phyloP scores from a whole-genome alignment of 352 stramenopile species.

The Pythium aquatile region DNA sequence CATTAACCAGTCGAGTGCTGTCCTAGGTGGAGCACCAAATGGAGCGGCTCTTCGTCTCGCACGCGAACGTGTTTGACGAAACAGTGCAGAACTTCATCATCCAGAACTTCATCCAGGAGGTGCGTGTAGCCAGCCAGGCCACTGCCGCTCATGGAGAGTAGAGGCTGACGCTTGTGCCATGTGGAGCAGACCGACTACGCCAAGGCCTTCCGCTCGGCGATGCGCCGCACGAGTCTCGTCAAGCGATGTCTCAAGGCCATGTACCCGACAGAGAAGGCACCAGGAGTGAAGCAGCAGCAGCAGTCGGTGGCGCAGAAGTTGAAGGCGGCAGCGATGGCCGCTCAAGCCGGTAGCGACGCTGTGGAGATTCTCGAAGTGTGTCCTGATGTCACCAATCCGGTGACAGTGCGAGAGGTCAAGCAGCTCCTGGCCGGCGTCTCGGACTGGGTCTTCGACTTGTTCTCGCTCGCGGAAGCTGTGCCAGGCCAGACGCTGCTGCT shows the following conservation, averaged over 20 bases:
- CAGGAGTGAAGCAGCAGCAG: not conserved
- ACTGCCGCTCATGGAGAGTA: not conserved
- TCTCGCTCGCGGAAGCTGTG: slow-evolving; percentile 50
- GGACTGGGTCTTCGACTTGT: slow-evolving; percentile 72
- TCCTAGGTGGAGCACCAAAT: slow-evolving; percentile 60
- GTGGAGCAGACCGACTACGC: slow-evolving; percentile 43
- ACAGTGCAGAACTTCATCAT: slow-evolving; percentile 86
- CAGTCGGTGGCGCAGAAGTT: not conserved
- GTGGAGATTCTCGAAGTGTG: slow-evolving; percentile 39
- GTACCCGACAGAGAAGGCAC: slow-evolving; percentile 47
- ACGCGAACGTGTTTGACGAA: slow-evolving; percentile 84
- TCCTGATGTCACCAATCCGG: slow-evolving; percentile 49
- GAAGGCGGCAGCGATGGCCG: not conserved
- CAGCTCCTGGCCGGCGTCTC: slow-evolving; percentile 52
- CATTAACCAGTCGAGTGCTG: not conserved
- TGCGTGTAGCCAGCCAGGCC: not conserved
- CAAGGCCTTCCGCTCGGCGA: slow-evolving; percentile 63
- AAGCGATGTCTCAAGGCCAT: slow-evolving; percentile 70
- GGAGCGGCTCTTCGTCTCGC: slow-evolving; percentile 70
- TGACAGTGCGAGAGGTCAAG: slow-evolving; percentile 47
- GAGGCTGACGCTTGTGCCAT: no score
- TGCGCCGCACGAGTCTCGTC: slow-evolving; percentile 73
- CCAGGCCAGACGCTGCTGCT: slow-evolving; percentile 62
- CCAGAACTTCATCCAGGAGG: slow-evolving; percentile 82
- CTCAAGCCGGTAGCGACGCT: slow-evolving; percentile 27